Percentiles rank a stretch among this genome's conserved stretches.
phyloP scores from a whole-genome alignment of 805 yeast genomes.

The Candida khao-thaluensis region DNA sequence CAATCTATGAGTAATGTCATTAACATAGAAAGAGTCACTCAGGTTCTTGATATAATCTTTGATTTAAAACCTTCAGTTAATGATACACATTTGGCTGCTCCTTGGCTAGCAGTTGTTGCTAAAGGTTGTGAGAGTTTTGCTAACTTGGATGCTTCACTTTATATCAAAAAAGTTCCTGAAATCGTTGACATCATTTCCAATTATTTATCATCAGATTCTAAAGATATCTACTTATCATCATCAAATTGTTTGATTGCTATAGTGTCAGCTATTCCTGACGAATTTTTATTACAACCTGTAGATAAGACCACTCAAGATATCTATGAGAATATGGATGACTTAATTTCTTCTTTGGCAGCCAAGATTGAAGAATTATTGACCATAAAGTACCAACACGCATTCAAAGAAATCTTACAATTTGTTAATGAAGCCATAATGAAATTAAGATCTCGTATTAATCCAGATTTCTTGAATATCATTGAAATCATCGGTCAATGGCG shows the following conservation, averaged over 20 bases:
- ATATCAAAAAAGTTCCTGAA: conserved; percentile 56
- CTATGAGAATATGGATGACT: conserved; percentile 56
- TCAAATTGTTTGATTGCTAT: conserved; percentile 85
- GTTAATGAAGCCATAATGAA: conserved; percentile 60
- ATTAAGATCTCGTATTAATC: conserved; percentile 64
- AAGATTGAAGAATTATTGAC: conserved; percentile 56
- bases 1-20: conserved; percentile 58
- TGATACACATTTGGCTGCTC: conserved; percentile 83
- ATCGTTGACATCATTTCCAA: conserved; percentile 48
- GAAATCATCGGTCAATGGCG: conserved; percentile 84
- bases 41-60: conserved; percentile 67
- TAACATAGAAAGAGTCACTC: conserved; percentile 62
- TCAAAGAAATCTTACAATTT: conserved; percentile 70
- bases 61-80: conserved; percentile 78
- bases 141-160: conserved; percentile 36
- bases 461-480: conserved; percentile 65
- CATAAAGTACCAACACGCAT: conserved; percentile 73
- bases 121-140: conserved; percentile 57
- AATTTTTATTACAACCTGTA: conserved; percentile 53
- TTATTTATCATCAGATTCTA: conserved; percentile 67
- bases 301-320: conserved; percentile 44
- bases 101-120: conserved; percentile 94
- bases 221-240: conserved; percentile 69
- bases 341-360: conserved; percentile 51
- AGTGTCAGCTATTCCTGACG: conserved; percentile 61